Base-by-base conservation (phyloP, 1,284 basidiomycete genomes). In the Ustanciosporium gigantosporum region DNA sequence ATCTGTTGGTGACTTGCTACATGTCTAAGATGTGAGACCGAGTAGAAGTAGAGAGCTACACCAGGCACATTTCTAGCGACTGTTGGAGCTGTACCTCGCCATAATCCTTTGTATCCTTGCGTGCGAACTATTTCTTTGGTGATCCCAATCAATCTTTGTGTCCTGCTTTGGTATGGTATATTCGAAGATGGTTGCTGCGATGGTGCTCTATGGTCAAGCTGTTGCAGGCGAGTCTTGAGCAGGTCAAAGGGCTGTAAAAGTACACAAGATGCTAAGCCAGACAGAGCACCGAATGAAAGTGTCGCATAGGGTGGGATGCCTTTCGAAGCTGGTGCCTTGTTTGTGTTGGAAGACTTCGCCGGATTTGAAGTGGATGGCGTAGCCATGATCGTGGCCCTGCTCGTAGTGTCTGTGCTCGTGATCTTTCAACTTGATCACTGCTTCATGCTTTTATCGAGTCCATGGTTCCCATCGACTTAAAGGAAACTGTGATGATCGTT, bases 31-130 rank as follows among this genome's bases (percentile, higher is more conserved):
- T 76, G 68, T 27, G 66, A 66, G 24, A 77, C 67, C 20, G 72
- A 71, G 44, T 73, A 76, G 29, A 77, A 76, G 60, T 77, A 77
- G 21, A 74, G 53, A 3, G 75, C 75, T 5, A 77, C 75, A 13
- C 75, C 75, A 4, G 75, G 75, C 8, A 77, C 75, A 32, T 77
- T 77, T 7, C 73, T 56, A 14, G 65, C 59, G 16, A 77, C 55
- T 0, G 75, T 77, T 1, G 75, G 75, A 15, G 66, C 55, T 9
- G 75, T 77, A 1, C 75, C 75, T 22, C 74, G 42, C 75, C 75
- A 77, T 7, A 77, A 43, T 0, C 75, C 75, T 17, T 23, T 37
- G 35, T 64, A 62, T 13, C 75, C 74, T 14, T 74, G 65, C n/a
- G 34, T 55, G 2, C 38, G 22, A 13, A 72, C 11, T n/a, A 74